These are phyloP conservation scores for Dinochytrium kinnereticum DNA, from an alignment of 371 early-diverging fungal species.

Conservation along the genomic window DNA sequence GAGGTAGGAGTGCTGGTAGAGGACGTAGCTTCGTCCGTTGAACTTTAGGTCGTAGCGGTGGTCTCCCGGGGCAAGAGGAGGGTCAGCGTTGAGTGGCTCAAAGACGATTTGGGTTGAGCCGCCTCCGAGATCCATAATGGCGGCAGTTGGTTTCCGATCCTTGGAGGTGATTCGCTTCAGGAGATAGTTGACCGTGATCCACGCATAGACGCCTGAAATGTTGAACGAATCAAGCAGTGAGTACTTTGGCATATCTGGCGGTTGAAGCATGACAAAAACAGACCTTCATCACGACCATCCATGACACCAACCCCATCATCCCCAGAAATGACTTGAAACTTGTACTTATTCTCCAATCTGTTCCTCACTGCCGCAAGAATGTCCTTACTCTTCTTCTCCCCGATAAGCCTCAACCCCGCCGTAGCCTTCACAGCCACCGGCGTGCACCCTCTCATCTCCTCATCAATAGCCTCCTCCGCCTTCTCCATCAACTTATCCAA, in stretches of 20 bases:
- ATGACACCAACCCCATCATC: conserved; percentile 81
- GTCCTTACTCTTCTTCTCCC: conserved; percentile 62
- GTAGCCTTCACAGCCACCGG: conserved; percentile 96
- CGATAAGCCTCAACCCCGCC: conserved; percentile 81
- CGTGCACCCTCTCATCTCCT: conserved; percentile 74
- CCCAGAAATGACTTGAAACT: conserved; percentile 73
- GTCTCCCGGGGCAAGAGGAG: conserved; percentile 52
- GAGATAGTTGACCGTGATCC: conserved; percentile 97
- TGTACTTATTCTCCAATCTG: conserved; percentile 74
- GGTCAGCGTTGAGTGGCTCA: conserved; percentile 66
- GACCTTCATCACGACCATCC: conserved; percentile 93
- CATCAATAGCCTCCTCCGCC: conserved; percentile 80
- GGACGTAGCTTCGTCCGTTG: conserved; percentile 68
- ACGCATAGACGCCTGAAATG: conserved; percentile 89
- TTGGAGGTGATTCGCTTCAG: conserved; percentile 48
- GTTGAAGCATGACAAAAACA: neutral
- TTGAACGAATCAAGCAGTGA: neutral
- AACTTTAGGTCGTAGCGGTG: conserved; percentile 74
- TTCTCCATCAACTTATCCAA: conserved; percentile 78
- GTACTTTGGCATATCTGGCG: neutral
- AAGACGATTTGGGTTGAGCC: conserved; percentile 96
- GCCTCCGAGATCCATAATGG: conserved; percentile 96
- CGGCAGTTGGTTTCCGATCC: conserved; percentile 69
- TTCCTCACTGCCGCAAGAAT: conserved; percentile 77
- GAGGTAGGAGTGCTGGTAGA: conserved; percentile 95